These are phyloP conservation scores for Auricularia sp. DNA, from an alignment of 768 basidiomycete species.

Conservation along the genomic window DNA sequence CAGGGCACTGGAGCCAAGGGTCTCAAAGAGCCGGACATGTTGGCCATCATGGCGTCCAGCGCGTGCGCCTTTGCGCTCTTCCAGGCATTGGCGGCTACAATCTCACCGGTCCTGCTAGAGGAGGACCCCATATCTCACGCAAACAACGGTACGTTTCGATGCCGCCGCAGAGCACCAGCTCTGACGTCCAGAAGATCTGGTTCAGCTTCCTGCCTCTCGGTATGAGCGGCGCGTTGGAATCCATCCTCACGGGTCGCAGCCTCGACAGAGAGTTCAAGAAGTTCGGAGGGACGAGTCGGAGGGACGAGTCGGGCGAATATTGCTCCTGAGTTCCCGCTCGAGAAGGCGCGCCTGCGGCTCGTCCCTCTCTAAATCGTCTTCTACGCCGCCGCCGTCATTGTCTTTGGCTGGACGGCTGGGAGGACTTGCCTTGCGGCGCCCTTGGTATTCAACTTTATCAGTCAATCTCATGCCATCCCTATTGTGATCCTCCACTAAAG, in stretches of 20 bases:
- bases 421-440: slow-evolving; percentile 15
- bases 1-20: slow-evolving; percentile 19
- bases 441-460: slow-evolving; percentile 21
- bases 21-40: slow-evolving; percentile 45
- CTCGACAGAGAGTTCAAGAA: slow-evolving; percentile 53
- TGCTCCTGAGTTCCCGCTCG: slow-evolving; percentile 13
- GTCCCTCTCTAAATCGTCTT: slow-evolving; percentile 13
- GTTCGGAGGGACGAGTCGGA: slow-evolving; percentile 21
- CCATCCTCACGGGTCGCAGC: slow-evolving; percentile 45
- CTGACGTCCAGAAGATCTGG: slow-evolving; percentile 36
- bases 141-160: slow-evolving; percentile 25
- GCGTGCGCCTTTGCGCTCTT: slow-evolving; percentile 45
- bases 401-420: slow-evolving; percentile 20
- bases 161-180: too few species aligned
- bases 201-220: slow-evolving; percentile 73
- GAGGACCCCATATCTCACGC: slow-evolving; percentile 46
- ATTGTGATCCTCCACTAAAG: neutral
- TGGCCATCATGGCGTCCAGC: slow-evolving; percentile 44
- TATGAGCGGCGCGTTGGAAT: slow-evolving; percentile 56
- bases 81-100: slow-evolving; percentile 49
- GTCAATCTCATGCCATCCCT: neutral
- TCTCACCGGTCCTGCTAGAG: slow-evolving; percentile 49
- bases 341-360: slow-evolving; percentile 19
- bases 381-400: slow-evolving; percentile 9
- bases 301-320: slow-evolving; percentile 16